phyloP scores from a whole-genome alignment of 164 flowering plant genomes.

The Magnolia officinalis region DNA sequence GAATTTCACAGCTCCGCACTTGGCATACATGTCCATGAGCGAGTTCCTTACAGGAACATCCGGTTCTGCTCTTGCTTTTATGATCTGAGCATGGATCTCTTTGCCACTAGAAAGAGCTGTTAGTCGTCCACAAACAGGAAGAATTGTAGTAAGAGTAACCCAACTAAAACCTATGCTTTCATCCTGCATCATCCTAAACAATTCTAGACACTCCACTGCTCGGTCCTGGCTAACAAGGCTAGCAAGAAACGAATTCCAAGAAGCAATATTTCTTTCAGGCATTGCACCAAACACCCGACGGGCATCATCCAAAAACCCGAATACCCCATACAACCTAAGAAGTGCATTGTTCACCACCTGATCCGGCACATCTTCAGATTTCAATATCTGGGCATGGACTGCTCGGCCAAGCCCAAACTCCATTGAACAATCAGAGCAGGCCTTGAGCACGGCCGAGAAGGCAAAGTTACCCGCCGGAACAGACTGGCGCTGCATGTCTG shows the following conservation, averaged over 20 bases:
- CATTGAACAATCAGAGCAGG: conserved; percentile 15
- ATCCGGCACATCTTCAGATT: conserved; percentile 28
- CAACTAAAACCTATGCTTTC: conserved; percentile 36
- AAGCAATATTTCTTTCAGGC: conserved; percentile 37
- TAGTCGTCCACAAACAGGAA: conserved; percentile 26
- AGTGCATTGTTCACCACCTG: conserved; percentile 46
- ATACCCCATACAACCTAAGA: conserved; percentile 25
- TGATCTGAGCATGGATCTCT: conserved; percentile 39
- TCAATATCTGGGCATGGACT: conserved; percentile 39
- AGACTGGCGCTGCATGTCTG: conserved; percentile 19
- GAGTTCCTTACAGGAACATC: conserved; percentile 33
- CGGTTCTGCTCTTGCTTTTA: conserved; percentile 31
- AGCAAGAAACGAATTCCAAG: conserved; percentile 38
- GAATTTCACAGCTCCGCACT: conserved; percentile 36
- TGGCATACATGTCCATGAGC: conserved; percentile 43
- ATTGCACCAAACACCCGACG: conserved; percentile 34
- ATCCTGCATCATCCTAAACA: conserved; percentile 29
- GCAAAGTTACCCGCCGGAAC: conserved; percentile 17
- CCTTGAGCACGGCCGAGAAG: conserved; percentile 38
- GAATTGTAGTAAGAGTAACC: conserved; percentile 34
- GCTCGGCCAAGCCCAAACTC: conserved; percentile 27
- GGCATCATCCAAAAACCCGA: conserved; percentile 29
- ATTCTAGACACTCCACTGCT: conserved; percentile 25
- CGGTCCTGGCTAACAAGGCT: conserved; percentile 18
- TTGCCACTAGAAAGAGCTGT: conserved; percentile 30